Evolutionary conservation across 768 basidiomycete species (phyloP).

Genomic region (Collybiopsis luxurians): DNA sequence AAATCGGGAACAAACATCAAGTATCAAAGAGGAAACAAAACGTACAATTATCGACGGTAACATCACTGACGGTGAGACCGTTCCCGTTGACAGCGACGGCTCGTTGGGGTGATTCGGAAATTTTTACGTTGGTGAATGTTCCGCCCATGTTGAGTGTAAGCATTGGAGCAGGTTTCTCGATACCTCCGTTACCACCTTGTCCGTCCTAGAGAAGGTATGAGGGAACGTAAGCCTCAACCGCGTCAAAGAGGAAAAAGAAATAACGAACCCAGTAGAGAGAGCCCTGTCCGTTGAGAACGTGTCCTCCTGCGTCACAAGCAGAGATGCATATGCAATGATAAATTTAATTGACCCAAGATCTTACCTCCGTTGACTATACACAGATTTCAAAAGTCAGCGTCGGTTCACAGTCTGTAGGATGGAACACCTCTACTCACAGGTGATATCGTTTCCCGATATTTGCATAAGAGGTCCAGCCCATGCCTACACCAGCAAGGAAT

Average conservation of each 20-base stretch:
- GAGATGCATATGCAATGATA: neutral
- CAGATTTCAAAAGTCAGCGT: too few species aligned
- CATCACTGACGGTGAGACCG: neutral
- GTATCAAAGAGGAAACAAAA: neutral
- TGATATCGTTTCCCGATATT: constrained; percentile 10
- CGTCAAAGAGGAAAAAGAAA: neutral
- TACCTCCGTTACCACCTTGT: constrained; percentile 12
- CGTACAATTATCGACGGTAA: constrained; percentile 4
- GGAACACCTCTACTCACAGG: constrained; percentile 6
- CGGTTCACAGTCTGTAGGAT: neutral
- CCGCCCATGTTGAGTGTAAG: constrained; percentile 14
- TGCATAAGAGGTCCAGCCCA: constrained; percentile 27
- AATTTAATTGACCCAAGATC: neutral
- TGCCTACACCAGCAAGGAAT: constrained; percentile 8
- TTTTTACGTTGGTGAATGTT: constrained; percentile 12
- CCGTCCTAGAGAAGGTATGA: neutral
- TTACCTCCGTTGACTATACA: constrained; percentile 6
- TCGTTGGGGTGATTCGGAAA: constrained; percentile 13
- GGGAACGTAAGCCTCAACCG: neutral
- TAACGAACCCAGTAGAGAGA: constrained; percentile 11
- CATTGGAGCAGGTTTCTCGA: constrained; percentile 14
- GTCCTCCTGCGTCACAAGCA: constrained; percentile 9
- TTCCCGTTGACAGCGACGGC: constrained; percentile 8
- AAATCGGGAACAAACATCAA: neutral
- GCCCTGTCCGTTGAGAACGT: constrained; percentile 11